These are phyloP conservation scores for Umbelopsis sp. DNA, from an alignment of 192 early-diverging fungal genomes.

Conservation along the genomic window DNA sequence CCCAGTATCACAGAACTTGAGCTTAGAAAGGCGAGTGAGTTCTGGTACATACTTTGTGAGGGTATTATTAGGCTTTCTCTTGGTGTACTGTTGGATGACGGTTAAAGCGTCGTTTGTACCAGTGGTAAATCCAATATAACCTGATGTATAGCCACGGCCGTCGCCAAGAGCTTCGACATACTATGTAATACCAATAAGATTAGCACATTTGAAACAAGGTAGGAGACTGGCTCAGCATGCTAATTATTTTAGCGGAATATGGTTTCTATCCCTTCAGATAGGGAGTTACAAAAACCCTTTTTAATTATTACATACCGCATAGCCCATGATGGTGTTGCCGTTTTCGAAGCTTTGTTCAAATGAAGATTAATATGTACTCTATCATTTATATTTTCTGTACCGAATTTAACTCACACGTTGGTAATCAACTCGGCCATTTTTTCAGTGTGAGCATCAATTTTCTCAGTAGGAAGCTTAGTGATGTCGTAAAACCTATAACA, in stretches of 20 bases:
- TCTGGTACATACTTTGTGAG: constrained; percentile 25
- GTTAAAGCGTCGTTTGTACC: constrained; percentile 42
- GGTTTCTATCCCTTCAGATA: neutral
- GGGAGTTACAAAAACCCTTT: neutral
- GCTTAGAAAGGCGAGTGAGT: constrained; percentile 18
- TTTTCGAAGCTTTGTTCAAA: constrained; percentile 35
- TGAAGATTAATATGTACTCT: too few species aligned
- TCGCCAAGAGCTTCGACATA: constrained; percentile 36
- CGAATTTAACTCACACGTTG: constrained; percentile 30
- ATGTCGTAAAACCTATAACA: constrained; percentile 35
- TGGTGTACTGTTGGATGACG: constrained; percentile 29
- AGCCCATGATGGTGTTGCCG: constrained; percentile 40
- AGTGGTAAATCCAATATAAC: constrained; percentile 41
- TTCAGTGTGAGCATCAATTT: constrained; percentile 21
- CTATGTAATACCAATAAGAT: neutral
- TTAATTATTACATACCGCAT: constrained; percentile 24
- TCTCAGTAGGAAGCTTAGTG: constrained; percentile 23
- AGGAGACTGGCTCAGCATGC: too few species aligned
- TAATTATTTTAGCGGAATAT: neutral
- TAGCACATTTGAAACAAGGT: neutral
- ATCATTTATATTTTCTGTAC: neutral
- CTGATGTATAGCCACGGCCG: constrained; percentile 38
- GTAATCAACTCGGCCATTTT: constrained; percentile 42
- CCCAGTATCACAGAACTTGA: constrained; percentile 21
- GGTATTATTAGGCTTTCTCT: constrained; percentile 19